Percentiles rank a stretch among this genome's conserved stretches.
Evolutionary conservation across 1,139 yeast species (phyloP).

Genomic region (Wickerhamiella pararugosa): DNA sequence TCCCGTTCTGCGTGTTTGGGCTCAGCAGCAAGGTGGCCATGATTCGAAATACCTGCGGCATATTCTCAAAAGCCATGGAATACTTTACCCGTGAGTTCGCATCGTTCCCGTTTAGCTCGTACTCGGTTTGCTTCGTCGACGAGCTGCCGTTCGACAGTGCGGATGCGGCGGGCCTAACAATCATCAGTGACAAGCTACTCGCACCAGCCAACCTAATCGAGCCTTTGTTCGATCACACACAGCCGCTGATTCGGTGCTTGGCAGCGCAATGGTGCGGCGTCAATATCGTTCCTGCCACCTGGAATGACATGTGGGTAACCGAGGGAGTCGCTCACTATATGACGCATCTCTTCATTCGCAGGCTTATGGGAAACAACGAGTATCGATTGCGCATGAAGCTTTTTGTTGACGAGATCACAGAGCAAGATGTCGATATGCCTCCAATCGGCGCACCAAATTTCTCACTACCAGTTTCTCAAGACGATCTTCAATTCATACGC

Average conservation of each 20-base stretch:
- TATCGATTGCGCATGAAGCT: slow-evolving; percentile 55
- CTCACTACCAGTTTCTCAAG: slow-evolving; percentile 52
- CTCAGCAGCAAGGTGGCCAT: slow-evolving; percentile 41
- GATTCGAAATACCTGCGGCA: slow-evolving; percentile 62
- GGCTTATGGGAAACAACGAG: slow-evolving; percentile 72
- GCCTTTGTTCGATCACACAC: slow-evolving; percentile 60
- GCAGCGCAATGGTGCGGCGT: slow-evolving; percentile 93
- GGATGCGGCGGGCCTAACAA: slow-evolving; percentile 62
- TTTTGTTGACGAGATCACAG: slow-evolving; percentile 50
- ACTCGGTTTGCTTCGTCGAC: slow-evolving; percentile 59
- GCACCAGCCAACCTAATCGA: slow-evolving; percentile 70
- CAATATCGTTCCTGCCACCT: slow-evolving; percentile 66
- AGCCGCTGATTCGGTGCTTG: slow-evolving; percentile 48
- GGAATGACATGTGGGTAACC: slow-evolving; percentile 85
- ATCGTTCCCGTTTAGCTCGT: slow-evolving; percentile 79
- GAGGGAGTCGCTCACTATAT: slow-evolving; percentile 75
- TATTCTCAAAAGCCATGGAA: slow-evolving; percentile 65
- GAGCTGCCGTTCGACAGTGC: slow-evolving; percentile 37
- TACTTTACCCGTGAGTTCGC: slow-evolving; percentile 81
- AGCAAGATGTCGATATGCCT: slow-evolving; percentile 62
- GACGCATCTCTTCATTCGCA: slow-evolving; percentile 56
- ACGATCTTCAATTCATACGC: slow-evolving; percentile 46
- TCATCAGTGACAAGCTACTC: slow-evolving; percentile 48
- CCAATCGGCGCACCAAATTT: slow-evolving; percentile 62
- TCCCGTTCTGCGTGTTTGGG: slow-evolving; percentile 40